Base-by-base conservation (phyloP, 495 filamentous ascomycete species). In the Talaromyces borbonicus region DNA sequence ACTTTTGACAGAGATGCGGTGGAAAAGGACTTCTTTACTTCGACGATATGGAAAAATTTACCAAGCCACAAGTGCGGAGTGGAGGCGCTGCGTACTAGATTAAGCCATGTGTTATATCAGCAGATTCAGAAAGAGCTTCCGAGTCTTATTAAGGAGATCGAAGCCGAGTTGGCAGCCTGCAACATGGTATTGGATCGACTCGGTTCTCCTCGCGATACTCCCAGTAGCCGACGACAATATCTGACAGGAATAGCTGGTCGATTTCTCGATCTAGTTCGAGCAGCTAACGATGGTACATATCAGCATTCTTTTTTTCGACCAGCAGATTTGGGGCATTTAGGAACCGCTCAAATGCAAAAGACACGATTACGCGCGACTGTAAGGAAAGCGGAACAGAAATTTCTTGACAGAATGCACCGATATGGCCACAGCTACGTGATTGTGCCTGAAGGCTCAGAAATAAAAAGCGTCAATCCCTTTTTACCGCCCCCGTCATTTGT, bases 321-420 rank as follows among this genome's bases (percentile, higher is more conserved):
- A 62, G 0, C 31, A 57, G 1, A 24, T 46, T 18, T 73, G 69
- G 8, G 5, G 5, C 27, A 44, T n/a, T n/a, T n/a, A n/a, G n/a
- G n/a, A n/a, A n/a, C n/a, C 12, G 1, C 14, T 3, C 11, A 11
- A 15, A 3, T 11, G n/a, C 65, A 65, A 43, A 29, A 52, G 12
- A 78, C 77, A 48, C 72, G 80, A 14, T 58, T 85, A 15, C 73
- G 82, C 15, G 79, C 80, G 0, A 61, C 77, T 1, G 59, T 82
- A 5, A 78, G 84, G 38, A 74, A 77, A 25, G n/a, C 53, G 72
- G 24, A 78, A 77, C 47, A 44, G 52, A 26, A 54, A 69, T 0
- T 85, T 85, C 43, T 64, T 76, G 0, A 68, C 4, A 43, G 63
- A 0, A 69, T 85, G 32, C 36, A 49, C 0, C 46, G 12, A 1